Evolutionary conservation across 2,329 filamentous ascomycete species (phyloP), one percentile per base, ranked within the genome.

Genomic region (Pyrenochaeta sp.): DNA sequence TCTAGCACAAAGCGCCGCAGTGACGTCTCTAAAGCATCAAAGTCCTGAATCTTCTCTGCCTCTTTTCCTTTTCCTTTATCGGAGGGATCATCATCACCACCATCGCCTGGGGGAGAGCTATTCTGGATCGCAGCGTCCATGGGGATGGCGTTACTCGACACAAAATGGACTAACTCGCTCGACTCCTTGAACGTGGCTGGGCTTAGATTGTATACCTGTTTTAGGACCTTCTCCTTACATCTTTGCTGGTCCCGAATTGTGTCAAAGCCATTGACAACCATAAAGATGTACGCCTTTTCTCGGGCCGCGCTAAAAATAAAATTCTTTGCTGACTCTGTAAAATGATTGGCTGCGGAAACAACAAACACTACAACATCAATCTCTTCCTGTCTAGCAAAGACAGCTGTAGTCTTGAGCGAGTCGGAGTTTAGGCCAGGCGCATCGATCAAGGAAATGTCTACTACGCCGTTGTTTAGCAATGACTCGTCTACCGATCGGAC

Each of bases 351-450:
- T 2, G 95, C 95, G 10, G 93, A 97, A 4, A 99, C 95, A 30
- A 99, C 95, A 67, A 99, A 99, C 0, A 99, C 93, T 1, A 99
- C 95, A 0, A 99, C 95, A 67, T 99, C 95, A 60, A 99, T 99
- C 77, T 99, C 95, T 75, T 99, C 95, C 72, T 99, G 95, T 51
- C 95, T 85, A 20, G 95, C 95, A 75, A 99, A 99, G 6, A 99
- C 90, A 17, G 95, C 95, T 1, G 95, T 99, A 0, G 95, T 99
- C 79, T 98, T 96, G 40, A 97, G 87, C 1, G 94, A 98, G 74
- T 99, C 94, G 18, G 91, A 92, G 77, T 99, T 99, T 47, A 99
- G 82, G 27, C 95, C 95, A 1, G 95, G 95, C 0, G 95, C 95
- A 75, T 99, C 95, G 62, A 99, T 99, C 47, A 99, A 83, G 0